Conservation (phyloP, 805 yeast species). For the Metschnikowia colocasiae region DNA sequence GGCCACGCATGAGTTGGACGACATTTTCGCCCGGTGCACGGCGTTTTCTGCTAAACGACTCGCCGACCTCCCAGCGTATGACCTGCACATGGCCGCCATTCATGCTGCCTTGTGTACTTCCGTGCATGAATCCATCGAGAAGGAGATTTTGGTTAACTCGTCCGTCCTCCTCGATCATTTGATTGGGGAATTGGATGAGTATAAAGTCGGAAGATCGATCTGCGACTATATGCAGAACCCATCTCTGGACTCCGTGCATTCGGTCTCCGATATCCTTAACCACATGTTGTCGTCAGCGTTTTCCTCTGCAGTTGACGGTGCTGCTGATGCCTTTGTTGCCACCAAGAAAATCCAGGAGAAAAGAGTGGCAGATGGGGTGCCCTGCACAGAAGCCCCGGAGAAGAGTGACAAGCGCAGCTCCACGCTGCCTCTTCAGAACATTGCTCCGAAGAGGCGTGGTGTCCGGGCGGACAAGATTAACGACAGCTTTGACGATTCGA, state of each 20-base stretch:
- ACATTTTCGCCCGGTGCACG: slow-evolving; percentile 45
- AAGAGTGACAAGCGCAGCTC: slow-evolving; percentile 21
- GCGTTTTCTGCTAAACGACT: slow-evolving; percentile 45
- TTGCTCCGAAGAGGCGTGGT: slow-evolving; percentile 9
- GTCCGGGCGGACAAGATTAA: slow-evolving; percentile 20
- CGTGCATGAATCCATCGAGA: slow-evolving; percentile 48
- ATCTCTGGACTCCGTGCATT: background rate
- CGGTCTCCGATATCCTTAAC: background rate
- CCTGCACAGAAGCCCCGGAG: background rate
- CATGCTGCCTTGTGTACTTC: slow-evolving; percentile 41
- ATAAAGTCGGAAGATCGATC: background rate
- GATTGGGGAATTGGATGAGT: slow-evolving; percentile 24
- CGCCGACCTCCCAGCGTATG: slow-evolving; percentile 57
- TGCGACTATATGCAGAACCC: background rate
- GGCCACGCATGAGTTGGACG: slow-evolving; percentile 49
- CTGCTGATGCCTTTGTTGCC: slow-evolving; percentile 26
- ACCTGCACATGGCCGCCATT: slow-evolving; percentile 37
- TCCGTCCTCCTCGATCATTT: slow-evolving; percentile 53
- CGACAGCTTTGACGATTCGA: slow-evolving; percentile 29
- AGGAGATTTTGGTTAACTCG: slow-evolving; percentile 53
- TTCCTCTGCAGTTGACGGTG: slow-evolving; percentile 25
- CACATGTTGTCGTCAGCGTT: background rate
- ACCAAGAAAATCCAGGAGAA: slow-evolving; percentile 7
- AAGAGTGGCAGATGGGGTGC: background rate
- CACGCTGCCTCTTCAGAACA: slow-evolving; percentile 23